Conservation (phyloP, 805 yeast species). For the Lipomyces mesembrius region DNA sequence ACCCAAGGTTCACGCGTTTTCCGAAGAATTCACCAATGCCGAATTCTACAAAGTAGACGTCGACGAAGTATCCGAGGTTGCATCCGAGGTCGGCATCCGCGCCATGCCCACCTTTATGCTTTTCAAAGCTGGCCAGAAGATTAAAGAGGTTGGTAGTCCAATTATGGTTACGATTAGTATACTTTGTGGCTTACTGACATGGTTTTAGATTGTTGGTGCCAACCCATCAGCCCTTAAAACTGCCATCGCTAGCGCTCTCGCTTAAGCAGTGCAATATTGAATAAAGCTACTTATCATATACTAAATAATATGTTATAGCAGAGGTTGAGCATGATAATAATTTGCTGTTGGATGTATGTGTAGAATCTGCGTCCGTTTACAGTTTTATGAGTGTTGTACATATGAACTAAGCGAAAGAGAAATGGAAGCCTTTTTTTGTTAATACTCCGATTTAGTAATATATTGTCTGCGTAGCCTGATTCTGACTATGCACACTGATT, state of each 20-base stretch:
- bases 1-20: conserved; percentile 85
- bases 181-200: neutral
- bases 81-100: conserved; percentile 70
- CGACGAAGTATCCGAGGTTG: conserved; percentile 73
- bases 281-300: neutral
- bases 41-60: conserved; percentile 90
- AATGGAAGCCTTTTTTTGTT: neutral
- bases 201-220: conserved; percentile 36
- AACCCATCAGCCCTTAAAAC: conserved; percentile 39
- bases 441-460: neutral
- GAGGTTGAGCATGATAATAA: neutral
- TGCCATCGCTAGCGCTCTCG: conserved; percentile 36
- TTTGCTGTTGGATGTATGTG: neutral
- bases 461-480: too few species aligned
- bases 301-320: neutral
- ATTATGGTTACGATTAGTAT: too few species aligned
- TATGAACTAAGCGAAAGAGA: neutral
- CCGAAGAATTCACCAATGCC: conserved; percentile 55
- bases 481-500: too few species aligned
- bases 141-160: conserved; percentile 55
- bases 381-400: neutral
- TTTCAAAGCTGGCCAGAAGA: conserved; percentile 80
- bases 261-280: conserved; percentile 11
- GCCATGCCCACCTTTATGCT: conserved; percentile 74
- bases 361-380: neutral